Evolutionary conservation across 2,329 filamentous ascomycete species (phyloP), one percentile per base, ranked within the genome.

Genomic region (Gnomoniopsis smithogilvyi): DNA sequence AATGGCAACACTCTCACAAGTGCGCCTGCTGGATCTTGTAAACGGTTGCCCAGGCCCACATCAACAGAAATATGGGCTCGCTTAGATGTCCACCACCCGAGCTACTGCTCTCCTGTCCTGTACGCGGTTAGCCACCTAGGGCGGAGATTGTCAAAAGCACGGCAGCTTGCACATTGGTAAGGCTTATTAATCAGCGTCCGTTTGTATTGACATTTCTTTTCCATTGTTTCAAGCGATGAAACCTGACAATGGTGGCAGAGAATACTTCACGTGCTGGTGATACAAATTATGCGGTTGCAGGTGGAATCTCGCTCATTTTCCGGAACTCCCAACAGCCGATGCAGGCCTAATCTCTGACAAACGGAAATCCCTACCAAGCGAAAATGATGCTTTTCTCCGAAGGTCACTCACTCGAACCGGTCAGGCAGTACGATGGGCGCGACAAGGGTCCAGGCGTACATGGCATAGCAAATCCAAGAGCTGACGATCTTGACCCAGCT

Each of bases 401-500:
- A 65, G 14, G 24, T 51, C 92, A 91, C n/a, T 38, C 33, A 50
- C n/a, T 56, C 54, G 70, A 97, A 97, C 53, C 94, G 83, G 67
- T 96, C 93, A 2, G 94, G 93, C 68, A 96, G 73, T 48, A 96
- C 75, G 41, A 96, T 82, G 2, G 95, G 95, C 48, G 95, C 95
- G 47, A 96, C 80, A 67, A 99, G 74, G 19, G 91, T 96, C 95
- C 95, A 99, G 30, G 87, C 84, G 70, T 98, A 99, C 74, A 99
- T 90, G 54, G 79, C 87, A 74, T 99, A 97, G 77, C 95, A 99
- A 56, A 95, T 88, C 95, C 95, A 99, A 19, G 94, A 88, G 74
- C 93, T 96, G 56, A 97, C 87, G 73, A 99, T 98, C 85, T 99
- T 99, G 67, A 97, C 92, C 95, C 96, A 99, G 70, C 92, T 96